Evolutionary conservation across 805 yeast genomes (phyloP).

Genomic region (Tetrapisispora arboricola): DNA sequence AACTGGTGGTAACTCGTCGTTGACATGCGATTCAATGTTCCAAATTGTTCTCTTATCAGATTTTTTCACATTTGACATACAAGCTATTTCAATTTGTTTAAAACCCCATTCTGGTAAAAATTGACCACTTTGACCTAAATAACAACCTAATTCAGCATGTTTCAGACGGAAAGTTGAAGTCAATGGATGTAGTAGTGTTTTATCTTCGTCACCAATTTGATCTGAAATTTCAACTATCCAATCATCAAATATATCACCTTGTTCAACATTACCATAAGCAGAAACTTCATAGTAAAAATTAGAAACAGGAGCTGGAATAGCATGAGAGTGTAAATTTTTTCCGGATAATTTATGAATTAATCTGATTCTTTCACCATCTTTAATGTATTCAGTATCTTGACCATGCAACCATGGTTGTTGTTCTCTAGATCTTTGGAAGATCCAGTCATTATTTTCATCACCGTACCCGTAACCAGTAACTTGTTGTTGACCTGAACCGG

Average conservation of each 20-base stretch:
- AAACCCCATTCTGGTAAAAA: conserved; percentile 80
- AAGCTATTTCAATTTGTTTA: conserved; percentile 73
- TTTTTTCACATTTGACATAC: conserved; percentile 47
- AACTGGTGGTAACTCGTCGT: conserved; percentile 49
- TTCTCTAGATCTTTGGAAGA: conserved; percentile 48
- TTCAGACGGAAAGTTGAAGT: conserved; percentile 62
- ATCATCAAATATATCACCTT: conserved; percentile 76
- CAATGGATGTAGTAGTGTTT: conserved; percentile 52
- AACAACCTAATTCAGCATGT: conserved; percentile 59
- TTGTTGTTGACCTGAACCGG: conserved; percentile 90
- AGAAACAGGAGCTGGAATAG: conserved; percentile 67
- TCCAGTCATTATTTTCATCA: conserved; percentile 80
- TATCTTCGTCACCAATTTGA: conserved; percentile 38
- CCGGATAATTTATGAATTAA: conserved; percentile 61
- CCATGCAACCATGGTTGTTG: conserved; percentile 13
- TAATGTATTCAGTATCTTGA: conserved; percentile 31
- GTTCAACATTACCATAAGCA: conserved; percentile 62
- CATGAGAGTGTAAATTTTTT: conserved; percentile 78
- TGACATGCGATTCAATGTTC: conserved; percentile 67
- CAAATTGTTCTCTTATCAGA: conserved; percentile 85
- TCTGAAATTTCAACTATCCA: conserved; percentile 81
- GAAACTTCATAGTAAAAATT: conserved; percentile 69
- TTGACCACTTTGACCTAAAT: conserved; percentile 61
- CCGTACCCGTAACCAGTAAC: conserved; percentile 85
- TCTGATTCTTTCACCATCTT: conserved; percentile 59